Base-by-base conservation (phyloP, 495 filamentous ascomycete species). In the Annulohypoxylon nitens region DNA sequence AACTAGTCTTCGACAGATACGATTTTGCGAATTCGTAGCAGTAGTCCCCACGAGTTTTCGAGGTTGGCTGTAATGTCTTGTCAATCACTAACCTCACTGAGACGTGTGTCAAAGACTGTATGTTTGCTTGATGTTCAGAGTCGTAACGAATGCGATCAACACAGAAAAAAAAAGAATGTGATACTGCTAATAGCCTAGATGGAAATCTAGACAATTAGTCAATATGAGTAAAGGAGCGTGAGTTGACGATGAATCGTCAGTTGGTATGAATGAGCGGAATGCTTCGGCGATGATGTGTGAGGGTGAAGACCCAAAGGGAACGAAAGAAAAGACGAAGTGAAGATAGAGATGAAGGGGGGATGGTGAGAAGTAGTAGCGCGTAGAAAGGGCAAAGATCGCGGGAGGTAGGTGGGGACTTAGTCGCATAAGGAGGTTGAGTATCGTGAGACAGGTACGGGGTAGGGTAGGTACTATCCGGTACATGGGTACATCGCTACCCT, bases 111-210 rank as follows among this genome's bases (percentile, higher is more conserved):
- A 58, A 68, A 60, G 37, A 41, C 67, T 39, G 16, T 55, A 25
- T 73, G 61, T 62, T 67, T 75, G 63, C 57, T 61, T 69, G 51
- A 41, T 64, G 51, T n/a, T 64, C 64, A 55, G 61, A 63, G 57
- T 67, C 55, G 71, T 74, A 78, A 74, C 60, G 71, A 76, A 77
- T 78, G 78, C 74, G 78, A 75, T 79, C 76, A 78, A 79, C 78
- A 79, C 78, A 78, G 61, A 53, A 61, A 74, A 70, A 74, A 70
- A 77, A 69, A 75, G 73, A 76, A 61, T 50, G 75, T 71, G 69
- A 72, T 62, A 64, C 20, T 64, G 64, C 41, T 54, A 59, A 66
- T 71, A 71, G 67, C 68, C 74, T 61, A 71, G 73, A 69, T 69
- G 34, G 48, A 45, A 30, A 53, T 61, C 62, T 60, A 70, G 72